Conservation (phyloP, 441 rosid species). For the Croton setiger region DNA sequence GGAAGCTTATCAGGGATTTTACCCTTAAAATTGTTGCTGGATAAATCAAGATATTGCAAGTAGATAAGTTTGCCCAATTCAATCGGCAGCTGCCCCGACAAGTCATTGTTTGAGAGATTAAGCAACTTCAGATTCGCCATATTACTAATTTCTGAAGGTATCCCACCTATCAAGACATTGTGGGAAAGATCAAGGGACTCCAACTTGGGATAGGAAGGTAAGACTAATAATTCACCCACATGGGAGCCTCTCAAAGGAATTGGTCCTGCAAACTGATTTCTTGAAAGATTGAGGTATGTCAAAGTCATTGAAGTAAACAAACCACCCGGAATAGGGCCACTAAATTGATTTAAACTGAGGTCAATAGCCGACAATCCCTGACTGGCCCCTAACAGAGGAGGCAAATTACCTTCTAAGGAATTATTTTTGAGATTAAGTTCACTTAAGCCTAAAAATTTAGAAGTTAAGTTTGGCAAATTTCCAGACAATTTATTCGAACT, state of each 20-base stretch:
- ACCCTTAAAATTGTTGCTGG: constrained; percentile 68
- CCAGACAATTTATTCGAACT: constrained; percentile 83
- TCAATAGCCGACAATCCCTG: constrained; percentile 57
- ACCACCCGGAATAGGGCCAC: constrained; percentile 59
- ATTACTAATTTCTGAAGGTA: constrained; percentile 66
- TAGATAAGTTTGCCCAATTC: constrained; percentile 66
- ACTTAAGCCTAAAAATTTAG: constrained; percentile 48
- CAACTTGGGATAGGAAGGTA: constrained; percentile 49
- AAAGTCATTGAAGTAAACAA: constrained; percentile 55
- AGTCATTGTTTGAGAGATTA: constrained; percentile 60
- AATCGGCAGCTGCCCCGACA: constrained; percentile 65
- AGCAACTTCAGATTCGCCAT: constrained; percentile 56
- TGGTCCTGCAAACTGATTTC: constrained; percentile 64
- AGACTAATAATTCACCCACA: constrained; percentile 51
- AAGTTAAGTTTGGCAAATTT: constrained; percentile 51
- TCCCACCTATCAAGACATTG: constrained; percentile 60
- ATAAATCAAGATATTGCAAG: constrained; percentile 80
- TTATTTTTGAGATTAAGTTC: constrained; percentile 60
- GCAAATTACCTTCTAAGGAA: constrained; percentile 52
- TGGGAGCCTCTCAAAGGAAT: constrained; percentile 58
- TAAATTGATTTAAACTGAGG: constrained; percentile 64
- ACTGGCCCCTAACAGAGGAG: constrained; percentile 48
- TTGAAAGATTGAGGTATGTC: constrained; percentile 69
- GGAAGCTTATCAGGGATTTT: constrained; percentile 66
- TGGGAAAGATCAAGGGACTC: constrained; percentile 87